Base-by-base conservation (phyloP, 352 stramenopile species). In the Globisporangium nagaii region DNA sequence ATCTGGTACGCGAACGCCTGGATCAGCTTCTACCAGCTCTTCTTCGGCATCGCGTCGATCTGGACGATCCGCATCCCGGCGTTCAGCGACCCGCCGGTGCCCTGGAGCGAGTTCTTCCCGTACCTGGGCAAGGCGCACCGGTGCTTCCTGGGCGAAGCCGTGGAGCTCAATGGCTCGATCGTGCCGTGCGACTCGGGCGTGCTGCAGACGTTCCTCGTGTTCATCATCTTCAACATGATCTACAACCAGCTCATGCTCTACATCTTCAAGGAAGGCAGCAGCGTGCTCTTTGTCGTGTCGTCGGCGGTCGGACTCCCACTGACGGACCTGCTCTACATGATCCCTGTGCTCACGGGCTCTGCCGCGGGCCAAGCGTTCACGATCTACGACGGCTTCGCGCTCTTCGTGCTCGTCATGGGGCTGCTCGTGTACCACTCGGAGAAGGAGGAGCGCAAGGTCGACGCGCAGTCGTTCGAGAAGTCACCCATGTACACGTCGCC, bases 171-270 rank as follows among this genome's bases (percentile, higher is more conserved):
- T 34, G 79, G 77, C 36, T 68, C 82, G 40, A 50, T 66, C 22
- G 45, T 85, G 12, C 31, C 74, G 35, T 93, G 83, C 42, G 77
- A 90, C 53, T 70, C 68, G 34, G 81, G 75, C 32, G 80, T 91
- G 35, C 63, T 94, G 40, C 56, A 80, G 25, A 76, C 86, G 17
- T 94, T 90, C 62, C 51, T 92, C 39, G 71, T 90, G 44, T 94
- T 88, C 62, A 94, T 94, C 25, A 27, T 57, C 41, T 54, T 54
- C 47, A 54, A 54, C 45, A 87, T 85, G 51, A 70, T 89, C 11
- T 93, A 89, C 76, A 93, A 93, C 60, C 79, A 93, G 67, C 75
- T 95, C 37, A 93, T 93, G 80, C 69, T 95, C 46, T 91, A 89
- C 58, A 89, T 95, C 60, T 91, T 95, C 70, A 92, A 93, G 56